Evolutionary conservation across 2,329 filamentous ascomycete species (phyloP), one percentile per base, ranked within the genome.

Genomic region (Monilinia vaccinii-corymbosi): DNA sequence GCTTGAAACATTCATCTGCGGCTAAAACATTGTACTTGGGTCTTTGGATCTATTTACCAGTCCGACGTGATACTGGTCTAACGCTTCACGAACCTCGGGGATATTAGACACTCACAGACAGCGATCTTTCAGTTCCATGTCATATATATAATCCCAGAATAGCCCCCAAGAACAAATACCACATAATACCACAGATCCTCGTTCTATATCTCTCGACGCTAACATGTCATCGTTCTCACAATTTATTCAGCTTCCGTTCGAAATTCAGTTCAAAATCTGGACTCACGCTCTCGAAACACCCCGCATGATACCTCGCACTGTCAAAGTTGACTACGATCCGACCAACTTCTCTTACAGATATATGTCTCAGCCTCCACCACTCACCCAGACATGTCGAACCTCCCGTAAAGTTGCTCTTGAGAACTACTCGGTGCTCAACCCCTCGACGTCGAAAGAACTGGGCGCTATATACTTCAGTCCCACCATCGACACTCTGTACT

Each of bases 221-320:
- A 45, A 40, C 6, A 53, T 46, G 38, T 28, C 48, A 53, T 25
- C 57, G 23, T 59, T 59, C 21, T 25, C 48, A 16, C 31, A 42
- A 34, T 59, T 59, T 11, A 13, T 31, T 0, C n/a, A 46, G 31
- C 28, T 59, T 1, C 57, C 57, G 11, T n/a, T 46, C 6, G 57
- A 59, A 44, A 23, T 59, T 16, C 57, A 59, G 36, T 23, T 53
- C 21, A 53, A 45, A 34, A 46, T 59, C 16, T 59, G 49, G 38
- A 40, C 42, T 8, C 23, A 46, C 23, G 25, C 48, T 28, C 57
- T 59, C 11, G 40, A 53, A 38, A 13, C 48, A 14, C 40, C 32
- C 14, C 31, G 48, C 21, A 53, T 53, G 14, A 36, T 46, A 8
- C 57, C 57, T 6, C 57, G 57, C 2, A 45, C 46, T 4, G 23